Base-by-base conservation (phyloP, 2,329 filamentous ascomycete genomes). In the Xylariaceae sp. region DNA sequence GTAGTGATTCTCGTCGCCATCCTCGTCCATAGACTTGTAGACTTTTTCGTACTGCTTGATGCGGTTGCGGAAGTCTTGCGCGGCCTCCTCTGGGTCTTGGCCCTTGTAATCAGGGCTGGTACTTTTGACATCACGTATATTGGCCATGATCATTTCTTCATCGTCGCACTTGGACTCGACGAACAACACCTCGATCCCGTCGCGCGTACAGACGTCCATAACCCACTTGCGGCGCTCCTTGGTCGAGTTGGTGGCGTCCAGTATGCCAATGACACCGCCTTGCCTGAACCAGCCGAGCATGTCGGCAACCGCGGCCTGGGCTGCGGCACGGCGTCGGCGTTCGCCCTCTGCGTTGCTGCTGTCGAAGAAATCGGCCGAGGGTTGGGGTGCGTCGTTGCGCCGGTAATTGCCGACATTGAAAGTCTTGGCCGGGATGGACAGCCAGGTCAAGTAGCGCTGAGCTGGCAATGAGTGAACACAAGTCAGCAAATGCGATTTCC, bases 321-420 rank as follows among this genome's bases (percentile, higher is more conserved):
- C 94, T 19, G 94, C 94, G 40, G 87, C 90, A 53, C 83, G 85
- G 45, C 94, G 86, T 71, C 90, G 85, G 47, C 88, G 85, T 73
- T 99, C 94, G 56, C 94, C 94, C 68, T 96, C 91, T 39, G 81
- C 74, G 68, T 99, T 99, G 64, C 83, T 82, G 45, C 82, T 90
- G 68, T 96, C 92, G 74, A 99, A 99, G 75, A 99, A 99, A 63
- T 91, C 89, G 59, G 94, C 94, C 2, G 85, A 85, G 14, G 94
- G 94, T 60, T 95, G 91, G 15, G 94, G 90, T 6, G 90, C 95
- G 59, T 88, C 87, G 62, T 86, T 84, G 58, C 94, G 90, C 59
- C 94, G 89, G 69, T 99, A 99, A 66, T 86, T 91, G 67, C 94
- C 94, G 58, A 99, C 94, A 60, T 99, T 99, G 82, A 99, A 99